phyloP scores from a whole-genome alignment of 805 yeast species.

The Debaryomyces prosopidis region DNA sequence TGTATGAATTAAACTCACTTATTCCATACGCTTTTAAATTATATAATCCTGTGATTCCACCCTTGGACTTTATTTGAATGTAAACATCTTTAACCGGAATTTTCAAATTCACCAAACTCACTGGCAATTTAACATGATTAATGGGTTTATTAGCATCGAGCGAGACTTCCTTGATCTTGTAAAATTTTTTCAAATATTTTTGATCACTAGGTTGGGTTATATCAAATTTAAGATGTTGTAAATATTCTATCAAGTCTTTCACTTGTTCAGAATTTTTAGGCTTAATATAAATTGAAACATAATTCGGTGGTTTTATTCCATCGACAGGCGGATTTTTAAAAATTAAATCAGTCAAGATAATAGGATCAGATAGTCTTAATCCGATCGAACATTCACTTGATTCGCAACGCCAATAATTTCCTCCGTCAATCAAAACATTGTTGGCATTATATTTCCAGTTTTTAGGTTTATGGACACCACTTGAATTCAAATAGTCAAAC shows the following conservation, averaged over 20 bases:
- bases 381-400: slow-evolving; percentile 34
- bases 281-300: slow-evolving; percentile 28
- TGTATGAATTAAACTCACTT: slow-evolving; percentile 25
- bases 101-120: slow-evolving; percentile 31
- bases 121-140: slow-evolving; percentile 33
- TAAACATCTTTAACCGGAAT: slow-evolving; percentile 34
- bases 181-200: slow-evolving; percentile 30
- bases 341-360: slow-evolving; percentile 37
- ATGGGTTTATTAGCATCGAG: slow-evolving; percentile 14
- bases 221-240: slow-evolving; percentile 14
- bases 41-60: slow-evolving; percentile 14
- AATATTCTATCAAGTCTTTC: slow-evolving; percentile 15
- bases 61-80: slow-evolving; percentile 20
- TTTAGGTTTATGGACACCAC: slow-evolving; percentile 20
- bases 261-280: slow-evolving; percentile 24
- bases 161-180: slow-evolving; percentile 27
- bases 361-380: slow-evolving; percentile 28
- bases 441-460: slow-evolving; percentile 39
- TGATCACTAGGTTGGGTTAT: slow-evolving; percentile 9
- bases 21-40: slow-evolving; percentile 31
- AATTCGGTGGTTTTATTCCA: slow-evolving; percentile 13
- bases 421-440: slow-evolving; percentile 35
- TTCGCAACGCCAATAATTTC: slow-evolving; percentile 33
- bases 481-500: slow-evolving; percentile 34
- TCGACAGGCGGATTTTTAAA: slow-evolving; percentile 17